Evolutionary conservation across 495 filamentous ascomycete genomes (phyloP), one percentile per base, ranked within the genome.

Genomic region (Aspergillus diversus): DNA sequence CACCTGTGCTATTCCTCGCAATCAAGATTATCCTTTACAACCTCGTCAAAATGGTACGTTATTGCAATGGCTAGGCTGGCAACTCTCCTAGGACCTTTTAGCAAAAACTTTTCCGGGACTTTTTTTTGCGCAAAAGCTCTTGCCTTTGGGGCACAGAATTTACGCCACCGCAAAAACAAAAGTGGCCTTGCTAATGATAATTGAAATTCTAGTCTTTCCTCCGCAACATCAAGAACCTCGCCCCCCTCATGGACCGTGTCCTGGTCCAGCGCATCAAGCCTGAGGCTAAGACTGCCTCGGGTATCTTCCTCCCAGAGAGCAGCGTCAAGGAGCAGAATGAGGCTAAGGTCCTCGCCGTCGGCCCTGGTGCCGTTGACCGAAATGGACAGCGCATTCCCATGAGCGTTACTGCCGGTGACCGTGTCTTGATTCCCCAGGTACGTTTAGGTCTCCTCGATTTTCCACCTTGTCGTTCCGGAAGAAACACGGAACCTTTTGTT

Each of bases 271-370:
- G 95, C 78, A 83, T 97, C 83, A 98, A 98, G 81, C 90, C 94
- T 71, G 96, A 98, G 79, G 72, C 92, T 69, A 97, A 97, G 84
- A 99, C 95, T 34, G 92, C 95, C 66, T 86, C 87, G 68, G 95
- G 95, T 69, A 94, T 99, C 84, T 97, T 93, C 86, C 91, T 99
- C 65, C 95, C 95, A 63, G 96, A 99, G 84, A 92, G 87, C 74
- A 90, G 87, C 73, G 92, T 97, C 68, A 97, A 99, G 87, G 95
- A 99, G 76, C 86, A 97, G 77, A 97, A 96, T 79, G 95, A 97
- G 84, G 95, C 92, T 66, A 89, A 89, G 77, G 95, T 99, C 63
- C 83, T 99, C 61, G 96, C 95, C 64, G 93, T 98, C 55, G 95
- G 95, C 37, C 96, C 95, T 56, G 95, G 95, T 68, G 86, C 79